A percentile compares a stretch with the other conserved stretches of the same genome.
Conservation (phyloP, 208 protist genomes). For the Trypanosoma platydactyli region DNA sequence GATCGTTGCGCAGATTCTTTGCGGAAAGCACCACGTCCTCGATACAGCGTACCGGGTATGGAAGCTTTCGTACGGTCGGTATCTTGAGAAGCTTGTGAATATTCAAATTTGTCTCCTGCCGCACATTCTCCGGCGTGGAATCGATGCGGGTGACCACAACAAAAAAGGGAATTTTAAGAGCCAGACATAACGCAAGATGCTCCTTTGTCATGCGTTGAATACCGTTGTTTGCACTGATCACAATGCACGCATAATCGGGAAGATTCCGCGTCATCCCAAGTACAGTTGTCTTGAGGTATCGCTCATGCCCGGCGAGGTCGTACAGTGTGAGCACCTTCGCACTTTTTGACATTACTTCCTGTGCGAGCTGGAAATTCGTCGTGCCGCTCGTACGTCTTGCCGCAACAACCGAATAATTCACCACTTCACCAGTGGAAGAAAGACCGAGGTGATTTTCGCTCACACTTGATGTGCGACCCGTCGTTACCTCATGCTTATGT, state of each 20-base stretch:
- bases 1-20: slow-evolving; percentile 89
- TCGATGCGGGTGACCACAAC: slow-evolving; percentile 97
- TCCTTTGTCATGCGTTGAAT: slow-evolving; percentile 96
- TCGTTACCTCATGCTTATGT: slow-evolving; percentile 96
- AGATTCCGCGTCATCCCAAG: slow-evolving; percentile 96
- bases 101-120: slow-evolving; percentile 82
- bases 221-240: slow-evolving; percentile 92
- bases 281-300: slow-evolving; percentile 98
- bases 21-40: slow-evolving; percentile 94
- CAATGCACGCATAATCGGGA: slow-evolving; percentile 95
- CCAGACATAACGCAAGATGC: slow-evolving; percentile 95
- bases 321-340: slow-evolving; percentile 96
- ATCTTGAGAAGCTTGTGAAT: slow-evolving; percentile 94
- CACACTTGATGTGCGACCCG: slow-evolving; percentile 95
- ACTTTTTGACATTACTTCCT: slow-evolving; percentile 76
- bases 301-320: slow-evolving; percentile 97
- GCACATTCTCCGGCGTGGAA: slow-evolving; percentile 91
- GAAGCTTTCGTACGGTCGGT: slow-evolving; percentile 92
- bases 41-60: slow-evolving; percentile 79
- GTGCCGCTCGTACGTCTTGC: slow-evolving; percentile 2
- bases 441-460: slow-evolving; percentile 96
- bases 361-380: slow-evolving; percentile 37
- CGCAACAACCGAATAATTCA: slow-evolving; percentile 75
- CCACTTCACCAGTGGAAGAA: slow-evolving; percentile 87
- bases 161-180: slow-evolving; percentile 96